Percentiles rank a stretch among this genome's conserved stretches.
These are phyloP conservation scores for Chamaecyparis obtusa DNA, from an alignment of 75 land plant species.

Conservation along the genomic window DNA sequence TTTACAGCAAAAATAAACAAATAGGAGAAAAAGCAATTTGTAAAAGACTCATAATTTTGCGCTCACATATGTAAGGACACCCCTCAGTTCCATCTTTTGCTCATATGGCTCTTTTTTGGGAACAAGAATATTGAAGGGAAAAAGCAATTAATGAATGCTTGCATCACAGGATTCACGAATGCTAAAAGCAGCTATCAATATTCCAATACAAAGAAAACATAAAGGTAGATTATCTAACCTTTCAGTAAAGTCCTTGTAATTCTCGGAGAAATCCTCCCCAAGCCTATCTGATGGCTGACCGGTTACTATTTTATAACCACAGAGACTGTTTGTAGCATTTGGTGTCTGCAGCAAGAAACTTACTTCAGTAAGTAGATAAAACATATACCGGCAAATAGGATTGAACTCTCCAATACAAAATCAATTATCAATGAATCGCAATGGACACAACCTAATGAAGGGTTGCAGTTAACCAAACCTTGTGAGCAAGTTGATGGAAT, in stretches of 20 bases:
- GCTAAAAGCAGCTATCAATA: background rate
- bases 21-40: too few relatives aligned
- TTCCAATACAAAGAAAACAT: background rate
- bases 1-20: background rate
- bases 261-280: conserved; percentile 96
- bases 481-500: conserved; percentile 90
- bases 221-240: conserved; percentile 40
- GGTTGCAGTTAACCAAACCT: conserved; percentile 46
- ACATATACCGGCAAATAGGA: background rate
- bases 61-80: background rate
- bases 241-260: conserved; percentile 83
- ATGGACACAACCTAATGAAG: background rate
- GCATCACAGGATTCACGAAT: background rate
- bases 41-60: too few relatives aligned
- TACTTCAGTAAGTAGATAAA: background rate
- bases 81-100: background rate
- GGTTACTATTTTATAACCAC: conserved; percentile 97
- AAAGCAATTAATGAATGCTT: background rate
- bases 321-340: conserved; percentile 90
- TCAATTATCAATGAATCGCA: background rate
- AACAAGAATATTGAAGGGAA: background rate
- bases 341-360: conserved; percentile 58
- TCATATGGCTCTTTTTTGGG: background rate
- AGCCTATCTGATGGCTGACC: conserved; percentile 98
- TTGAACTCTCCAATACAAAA: background rate